A percentile compares a stretch with the other conserved stretches of the same genome.
Conservation (phyloP, 1,139 yeast genomes). For the Magnusiomyces tetraspermus region DNA sequence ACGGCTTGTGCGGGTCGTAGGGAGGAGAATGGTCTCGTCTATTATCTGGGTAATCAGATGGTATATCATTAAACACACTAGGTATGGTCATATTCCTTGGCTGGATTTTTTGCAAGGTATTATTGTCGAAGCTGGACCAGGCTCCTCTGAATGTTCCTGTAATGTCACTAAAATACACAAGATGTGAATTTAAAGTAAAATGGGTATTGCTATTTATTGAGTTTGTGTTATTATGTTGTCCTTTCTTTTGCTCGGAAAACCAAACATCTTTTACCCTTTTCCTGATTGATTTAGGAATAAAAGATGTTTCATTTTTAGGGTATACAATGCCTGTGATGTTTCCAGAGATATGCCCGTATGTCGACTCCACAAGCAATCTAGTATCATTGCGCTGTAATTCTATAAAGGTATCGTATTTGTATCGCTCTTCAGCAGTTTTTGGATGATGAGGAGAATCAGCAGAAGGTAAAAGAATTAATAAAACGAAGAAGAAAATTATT, state of each 20-base stretch:
- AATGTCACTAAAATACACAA: neutral
- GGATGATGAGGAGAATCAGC: slow-evolving; percentile 3
- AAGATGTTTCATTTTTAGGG: slow-evolving; percentile 39
- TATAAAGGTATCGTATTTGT: neutral
- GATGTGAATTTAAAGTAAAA: neutral
- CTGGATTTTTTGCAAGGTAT: no score
- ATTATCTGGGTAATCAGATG: no score
- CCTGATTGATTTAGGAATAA: slow-evolving; percentile 44
- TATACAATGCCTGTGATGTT: slow-evolving; percentile 57
- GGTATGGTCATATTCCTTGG: no score
- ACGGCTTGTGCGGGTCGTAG: no score
- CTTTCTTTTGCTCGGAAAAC: slow-evolving; percentile 1
- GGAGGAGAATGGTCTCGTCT: no score
- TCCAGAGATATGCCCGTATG: slow-evolving; percentile 50
- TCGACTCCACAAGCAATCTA: slow-evolving; percentile 35
- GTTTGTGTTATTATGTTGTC: no score
- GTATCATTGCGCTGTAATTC: slow-evolving; percentile 14
- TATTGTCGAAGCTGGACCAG: no score
- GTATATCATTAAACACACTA: no score
- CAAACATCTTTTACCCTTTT: neutral
- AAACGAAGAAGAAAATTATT: neutral
- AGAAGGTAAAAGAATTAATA: slow-evolving; percentile 3
- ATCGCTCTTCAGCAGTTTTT: neutral
- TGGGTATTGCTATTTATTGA: neutral
- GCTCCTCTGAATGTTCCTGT: no score